Evolutionary conservation across 805 yeast species (phyloP), one percentile per base, ranked within the genome.

Genomic region (Myxozyma kluyveri): DNA sequence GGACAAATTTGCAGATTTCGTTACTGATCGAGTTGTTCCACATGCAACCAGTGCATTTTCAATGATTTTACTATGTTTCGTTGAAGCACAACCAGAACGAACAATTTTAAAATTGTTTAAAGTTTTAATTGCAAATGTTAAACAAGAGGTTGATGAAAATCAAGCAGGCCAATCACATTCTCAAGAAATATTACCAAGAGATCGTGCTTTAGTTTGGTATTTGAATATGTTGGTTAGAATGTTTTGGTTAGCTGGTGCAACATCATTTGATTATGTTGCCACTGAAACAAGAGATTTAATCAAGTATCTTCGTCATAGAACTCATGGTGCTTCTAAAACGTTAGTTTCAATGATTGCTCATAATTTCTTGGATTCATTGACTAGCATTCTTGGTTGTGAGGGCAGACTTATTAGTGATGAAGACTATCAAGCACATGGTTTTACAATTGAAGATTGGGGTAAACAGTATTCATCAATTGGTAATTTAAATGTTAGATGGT

Each of bases 111-210:
- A 66, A 40, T 65, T 80, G 24, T 74, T 77, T 33, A 66, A 71
- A 0, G 62, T 73, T n/a, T 67, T 85, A 18, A 69, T 75, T 43
- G 72, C 72, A 3, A 76, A 76, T 47, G 81, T 90, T 23, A 71
- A 74, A 33, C 80, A 76, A 31, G 96, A 91, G 63, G 74, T 91
- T 19, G 71, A 71, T 9, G 87, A 83, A 58, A 86, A 90, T 57
- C 85, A 81, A 2, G 97, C 97, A 0, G 98, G 97, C 2, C 72
- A 82, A 0, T 77, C 96, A 65, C 76, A 67, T 38, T 80, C 84
- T 0, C 72, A 77, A 4, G 90, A 85, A 27, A 74, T 85, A 23
- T 74, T 82, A 24, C 86, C 86, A n/a, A 76, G 89, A 38, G 98
- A 93, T 67, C 84, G 83, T 27, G 78, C 83, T 18, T 69, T 93